Conservation (phyloP, 352 stramenopile species). For the Pythium phragmitis region DNA sequence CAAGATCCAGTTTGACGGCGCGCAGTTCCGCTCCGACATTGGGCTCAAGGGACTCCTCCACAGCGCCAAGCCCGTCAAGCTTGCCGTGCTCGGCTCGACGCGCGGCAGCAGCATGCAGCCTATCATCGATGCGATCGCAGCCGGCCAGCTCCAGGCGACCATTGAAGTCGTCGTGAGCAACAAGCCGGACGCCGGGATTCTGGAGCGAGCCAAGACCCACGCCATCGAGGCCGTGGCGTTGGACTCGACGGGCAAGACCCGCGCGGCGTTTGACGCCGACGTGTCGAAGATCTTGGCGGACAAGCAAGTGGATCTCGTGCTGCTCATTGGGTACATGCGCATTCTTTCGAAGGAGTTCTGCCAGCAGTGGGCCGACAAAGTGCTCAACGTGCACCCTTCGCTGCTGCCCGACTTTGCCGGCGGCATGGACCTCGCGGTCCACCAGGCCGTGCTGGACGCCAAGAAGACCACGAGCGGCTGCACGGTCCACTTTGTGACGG, state of each 20-base stretch:
- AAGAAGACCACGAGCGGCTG: constrained; percentile 96
- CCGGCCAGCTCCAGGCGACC: constrained; percentile 88
- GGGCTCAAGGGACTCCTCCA: constrained; percentile 92
- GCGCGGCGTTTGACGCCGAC: constrained; percentile 95
- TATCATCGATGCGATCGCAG: constrained; percentile 94
- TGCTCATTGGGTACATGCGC: constrained; percentile 99
- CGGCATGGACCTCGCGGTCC: constrained; percentile 99
- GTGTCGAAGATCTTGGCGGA: constrained; percentile 91
- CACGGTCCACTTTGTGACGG: constrained; percentile 98
- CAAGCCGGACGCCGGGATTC: constrained; percentile 91
- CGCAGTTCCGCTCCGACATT: constrained; percentile 98
- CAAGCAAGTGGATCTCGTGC: constrained; percentile 95
- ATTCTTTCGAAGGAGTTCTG: constrained; percentile 97
- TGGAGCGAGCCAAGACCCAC: constrained; percentile 91
- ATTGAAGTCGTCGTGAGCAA: constrained; percentile 98
- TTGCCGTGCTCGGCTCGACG: constrained; percentile 96
- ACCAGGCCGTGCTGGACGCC: constrained; percentile 97
- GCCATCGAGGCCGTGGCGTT: constrained; percentile 65
- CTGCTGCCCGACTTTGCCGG: constrained; percentile 98
- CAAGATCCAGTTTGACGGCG: constrained; percentile 89
- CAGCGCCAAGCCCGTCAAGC: constrained; percentile 75
- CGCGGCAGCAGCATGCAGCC: constrained; percentile 95
- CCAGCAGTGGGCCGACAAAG: constrained; percentile 93
- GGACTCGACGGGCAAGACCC: constrained; percentile 75
- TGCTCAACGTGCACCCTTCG: constrained; percentile 99